Conservation (phyloP, 805 yeast species). For the Saccharomycopsis sp. region DNA sequence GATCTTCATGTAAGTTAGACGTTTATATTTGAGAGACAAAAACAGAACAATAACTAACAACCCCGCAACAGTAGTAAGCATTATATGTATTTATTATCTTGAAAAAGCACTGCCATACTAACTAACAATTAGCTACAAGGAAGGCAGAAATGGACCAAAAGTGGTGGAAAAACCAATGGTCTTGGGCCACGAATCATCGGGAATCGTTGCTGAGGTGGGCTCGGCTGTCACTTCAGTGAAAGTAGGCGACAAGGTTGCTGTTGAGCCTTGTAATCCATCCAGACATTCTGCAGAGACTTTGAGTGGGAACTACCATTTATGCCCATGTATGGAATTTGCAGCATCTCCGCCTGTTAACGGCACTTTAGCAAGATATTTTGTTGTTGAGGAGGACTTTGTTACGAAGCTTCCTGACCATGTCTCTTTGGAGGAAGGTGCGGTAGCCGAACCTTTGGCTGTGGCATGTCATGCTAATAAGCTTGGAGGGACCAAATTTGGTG, state of each 20-base stretch:
- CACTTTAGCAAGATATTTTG: slow-evolving; percentile 66
- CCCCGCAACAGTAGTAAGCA: background rate
- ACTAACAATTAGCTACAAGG: slow-evolving; percentile 41
- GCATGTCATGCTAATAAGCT: slow-evolving; percentile 75
- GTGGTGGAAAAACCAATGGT: slow-evolving; percentile 75
- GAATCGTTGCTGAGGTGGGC: slow-evolving; percentile 72
- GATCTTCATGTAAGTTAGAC: slow-evolving; percentile 59
- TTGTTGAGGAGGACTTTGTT: slow-evolving; percentile 76
- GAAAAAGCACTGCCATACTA: background rate
- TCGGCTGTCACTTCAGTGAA: slow-evolving; percentile 51
- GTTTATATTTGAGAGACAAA: background rate
- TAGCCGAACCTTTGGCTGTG: slow-evolving; percentile 81
- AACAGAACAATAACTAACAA: background rate
- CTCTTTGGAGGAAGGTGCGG: slow-evolving; percentile 78
- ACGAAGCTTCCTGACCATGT: slow-evolving; percentile 75
- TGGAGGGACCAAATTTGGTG: slow-evolving; percentile 58
- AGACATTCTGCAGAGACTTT: slow-evolving; percentile 69
- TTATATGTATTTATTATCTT: background rate
- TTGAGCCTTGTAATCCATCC: slow-evolving; percentile 86
- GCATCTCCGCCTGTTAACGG: slow-evolving; percentile 87
- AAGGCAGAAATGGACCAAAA: slow-evolving; percentile 74
- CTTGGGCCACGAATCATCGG: slow-evolving; percentile 83
- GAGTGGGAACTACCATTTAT: slow-evolving; percentile 72
- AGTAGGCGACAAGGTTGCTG: slow-evolving; percentile 80
- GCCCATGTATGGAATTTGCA: slow-evolving; percentile 84